These are phyloP conservation scores for Obelidium mucronatum DNA, from an alignment of 192 early-diverging fungal genomes.

Conservation along the genomic window DNA sequence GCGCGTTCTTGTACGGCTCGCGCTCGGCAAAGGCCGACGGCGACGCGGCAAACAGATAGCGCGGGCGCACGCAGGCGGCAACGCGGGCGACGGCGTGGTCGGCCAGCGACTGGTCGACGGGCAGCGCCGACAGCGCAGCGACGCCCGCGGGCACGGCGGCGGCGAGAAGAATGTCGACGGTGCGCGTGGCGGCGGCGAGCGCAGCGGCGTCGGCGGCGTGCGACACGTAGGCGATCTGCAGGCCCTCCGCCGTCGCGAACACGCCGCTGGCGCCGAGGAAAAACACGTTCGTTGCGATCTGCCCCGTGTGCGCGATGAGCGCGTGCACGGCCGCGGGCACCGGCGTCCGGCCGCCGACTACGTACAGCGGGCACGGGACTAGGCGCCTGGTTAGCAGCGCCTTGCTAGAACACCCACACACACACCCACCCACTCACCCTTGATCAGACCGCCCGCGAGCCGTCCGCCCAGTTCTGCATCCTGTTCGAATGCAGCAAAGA, in stretches of 20 bases:
- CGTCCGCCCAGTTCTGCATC: slow-evolving; percentile 9
- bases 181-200: background rate
- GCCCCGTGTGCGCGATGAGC: slow-evolving; percentile 66
- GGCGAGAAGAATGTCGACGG: background rate
- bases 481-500: slow-evolving; percentile 64
- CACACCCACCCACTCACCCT: slow-evolving; percentile 23
- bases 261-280: slow-evolving; percentile 67
- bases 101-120: slow-evolving; percentile 20
- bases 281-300: slow-evolving; percentile 79
- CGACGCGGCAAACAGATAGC: slow-evolving; percentile 85
- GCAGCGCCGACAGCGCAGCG: background rate
- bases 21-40: slow-evolving; percentile 79
- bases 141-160: background rate
- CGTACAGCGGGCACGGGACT: slow-evolving; percentile 80
- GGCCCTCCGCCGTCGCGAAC: slow-evolving; percentile 63
- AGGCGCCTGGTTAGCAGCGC: too few species aligned
- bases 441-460: slow-evolving; percentile 22
- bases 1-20: slow-evolving; percentile 76
- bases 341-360: slow-evolving; percentile 70
- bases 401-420: too few species aligned
- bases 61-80: slow-evolving; percentile 67
- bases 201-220: background rate
- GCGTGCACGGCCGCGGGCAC: slow-evolving; percentile 64
- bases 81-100: slow-evolving; percentile 53
- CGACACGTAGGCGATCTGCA: slow-evolving; percentile 69